Percentiles rank a stretch among this genome's conserved stretches.
Conservation (phyloP, 345 rosid genomes). For the Camelina neglecta region DNA sequence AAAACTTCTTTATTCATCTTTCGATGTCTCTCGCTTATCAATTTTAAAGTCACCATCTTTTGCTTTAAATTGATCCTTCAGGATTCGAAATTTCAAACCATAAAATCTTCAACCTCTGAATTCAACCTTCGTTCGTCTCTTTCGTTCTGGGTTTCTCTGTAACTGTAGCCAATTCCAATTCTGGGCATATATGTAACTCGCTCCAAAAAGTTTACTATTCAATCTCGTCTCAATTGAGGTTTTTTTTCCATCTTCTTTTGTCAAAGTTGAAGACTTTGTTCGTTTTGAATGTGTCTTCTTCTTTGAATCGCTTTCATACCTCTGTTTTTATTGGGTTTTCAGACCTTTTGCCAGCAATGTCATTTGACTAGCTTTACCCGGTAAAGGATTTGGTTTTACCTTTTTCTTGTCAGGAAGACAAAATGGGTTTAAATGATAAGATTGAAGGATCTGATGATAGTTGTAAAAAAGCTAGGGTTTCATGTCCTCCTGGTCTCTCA, state of each 20-base stretch:
- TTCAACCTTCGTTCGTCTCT: not conserved
- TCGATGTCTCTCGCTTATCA: not conserved
- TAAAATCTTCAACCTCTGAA: not conserved
- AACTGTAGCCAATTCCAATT: conserved; percentile 2
- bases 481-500: conserved; percentile 48
- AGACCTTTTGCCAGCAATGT: conserved; percentile 24
- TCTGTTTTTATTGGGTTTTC: conserved; percentile 32
- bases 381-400: conserved; percentile 16
- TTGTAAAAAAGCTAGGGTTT: conserved; percentile 35
- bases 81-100: not conserved
- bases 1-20: not conserved
- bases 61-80: not conserved
- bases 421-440: conserved; percentile 55
- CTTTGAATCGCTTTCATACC: conserved; percentile 27
- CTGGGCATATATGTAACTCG: conserved; percentile 19
- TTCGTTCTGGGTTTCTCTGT: conserved; percentile 29
- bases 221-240: conserved; percentile 5
- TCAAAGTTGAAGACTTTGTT: conserved; percentile 39
- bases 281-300: conserved; percentile 30
- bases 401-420: conserved; percentile 11
- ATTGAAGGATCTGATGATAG: conserved; percentile 47
- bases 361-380: conserved; percentile 33
- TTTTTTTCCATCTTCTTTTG: not conserved
- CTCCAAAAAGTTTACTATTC: conserved; percentile 21
- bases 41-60: not conserved